phyloP scores from a whole-genome alignment of 176 grass and related monocot genomes.

The Oryza rufipogon region DNA sequence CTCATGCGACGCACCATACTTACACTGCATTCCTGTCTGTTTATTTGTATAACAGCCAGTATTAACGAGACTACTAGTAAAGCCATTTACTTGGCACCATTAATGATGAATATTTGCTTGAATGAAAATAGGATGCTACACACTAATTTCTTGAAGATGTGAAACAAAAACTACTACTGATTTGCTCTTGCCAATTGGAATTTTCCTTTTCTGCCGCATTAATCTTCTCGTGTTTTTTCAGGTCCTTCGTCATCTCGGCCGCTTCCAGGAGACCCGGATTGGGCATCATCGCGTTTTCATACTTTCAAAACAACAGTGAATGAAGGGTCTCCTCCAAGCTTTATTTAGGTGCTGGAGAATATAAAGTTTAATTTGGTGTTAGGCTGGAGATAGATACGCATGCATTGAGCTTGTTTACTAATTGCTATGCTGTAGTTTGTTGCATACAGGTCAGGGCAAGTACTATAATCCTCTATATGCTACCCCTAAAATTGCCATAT shows the following conservation, averaged over 20 bases:
- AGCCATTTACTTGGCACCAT: neutral
- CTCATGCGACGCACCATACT: neutral
- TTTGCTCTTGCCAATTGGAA: conserved; percentile 12
- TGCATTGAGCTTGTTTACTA: neutral
- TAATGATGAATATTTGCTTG: neutral
- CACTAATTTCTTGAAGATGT: neutral
- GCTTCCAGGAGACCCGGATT: conserved; percentile 73
- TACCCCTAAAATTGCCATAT: no score
- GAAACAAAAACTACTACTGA: neutral
- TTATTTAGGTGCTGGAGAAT: neutral
- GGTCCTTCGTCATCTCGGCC: conserved; percentile 94
- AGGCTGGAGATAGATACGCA: neutral
- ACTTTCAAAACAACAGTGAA: conserved; percentile 55
- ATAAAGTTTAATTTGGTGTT: neutral
- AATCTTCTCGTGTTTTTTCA: conserved; percentile 40
- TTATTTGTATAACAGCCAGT: neutral
- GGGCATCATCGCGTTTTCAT: conserved; percentile 83
- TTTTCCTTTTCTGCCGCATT: conserved; percentile 2
- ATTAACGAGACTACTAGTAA: neutral
- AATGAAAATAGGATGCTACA: conserved; percentile 22
- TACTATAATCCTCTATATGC: no score
- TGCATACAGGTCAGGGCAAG: neutral
- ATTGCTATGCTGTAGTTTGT: neutral
- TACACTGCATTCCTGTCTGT: neutral
- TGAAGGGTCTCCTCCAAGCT: neutral